These are phyloP conservation scores for Neohortaea acidophila DNA, from an alignment of 495 filamentous ascomycete species.

Conservation along the genomic window DNA sequence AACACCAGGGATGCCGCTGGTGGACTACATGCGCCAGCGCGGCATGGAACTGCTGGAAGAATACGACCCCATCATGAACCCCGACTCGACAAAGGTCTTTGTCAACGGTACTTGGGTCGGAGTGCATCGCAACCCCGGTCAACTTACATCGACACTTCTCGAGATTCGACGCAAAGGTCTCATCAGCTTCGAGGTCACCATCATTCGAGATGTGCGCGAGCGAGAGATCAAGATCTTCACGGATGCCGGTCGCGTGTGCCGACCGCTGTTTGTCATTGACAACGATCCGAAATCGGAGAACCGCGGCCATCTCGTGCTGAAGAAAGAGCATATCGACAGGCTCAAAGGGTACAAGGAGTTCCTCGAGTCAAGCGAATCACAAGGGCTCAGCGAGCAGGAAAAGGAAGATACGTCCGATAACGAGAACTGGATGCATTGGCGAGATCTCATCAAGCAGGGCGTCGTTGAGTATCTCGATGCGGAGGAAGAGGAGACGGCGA, in stretches of 20 bases:
- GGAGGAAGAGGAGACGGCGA: constrained; percentile 93
- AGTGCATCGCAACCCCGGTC: constrained; percentile 64
- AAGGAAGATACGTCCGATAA: constrained; percentile 54
- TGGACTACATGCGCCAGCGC: constrained; percentile 84
- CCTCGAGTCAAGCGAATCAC: constrained; percentile 13
- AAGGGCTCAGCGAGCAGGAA: constrained; percentile 40
- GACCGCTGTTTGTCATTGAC: constrained; percentile 82
- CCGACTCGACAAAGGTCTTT: constrained; percentile 93
- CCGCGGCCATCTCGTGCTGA: constrained; percentile 63
- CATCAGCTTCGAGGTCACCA: constrained; percentile 77
- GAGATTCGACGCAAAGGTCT: constrained; percentile 59
- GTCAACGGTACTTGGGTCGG: constrained; percentile 98
- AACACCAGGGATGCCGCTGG: constrained; percentile 71
- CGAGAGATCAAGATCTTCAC: constrained; percentile 98
- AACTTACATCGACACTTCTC: constrained; percentile 62
- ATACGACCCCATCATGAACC: constrained; percentile 75
- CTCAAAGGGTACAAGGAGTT: constrained; percentile 56
- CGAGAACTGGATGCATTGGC: no score
- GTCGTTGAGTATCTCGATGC: constrained; percentile 92
- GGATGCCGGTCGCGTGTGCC: constrained; percentile 84
- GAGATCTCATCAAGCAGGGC: constrained; percentile 62
- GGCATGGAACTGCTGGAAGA: constrained; percentile 96
- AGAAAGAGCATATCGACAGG: constrained; percentile 57
- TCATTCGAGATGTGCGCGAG: constrained; percentile 89
- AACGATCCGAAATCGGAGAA: constrained; percentile 53